Percentiles rank a stretch among this genome's conserved stretches.
These are phyloP conservation scores for Tuber borchii DNA, from an alignment of 495 filamentous ascomycete species.

Conservation along the genomic window DNA sequence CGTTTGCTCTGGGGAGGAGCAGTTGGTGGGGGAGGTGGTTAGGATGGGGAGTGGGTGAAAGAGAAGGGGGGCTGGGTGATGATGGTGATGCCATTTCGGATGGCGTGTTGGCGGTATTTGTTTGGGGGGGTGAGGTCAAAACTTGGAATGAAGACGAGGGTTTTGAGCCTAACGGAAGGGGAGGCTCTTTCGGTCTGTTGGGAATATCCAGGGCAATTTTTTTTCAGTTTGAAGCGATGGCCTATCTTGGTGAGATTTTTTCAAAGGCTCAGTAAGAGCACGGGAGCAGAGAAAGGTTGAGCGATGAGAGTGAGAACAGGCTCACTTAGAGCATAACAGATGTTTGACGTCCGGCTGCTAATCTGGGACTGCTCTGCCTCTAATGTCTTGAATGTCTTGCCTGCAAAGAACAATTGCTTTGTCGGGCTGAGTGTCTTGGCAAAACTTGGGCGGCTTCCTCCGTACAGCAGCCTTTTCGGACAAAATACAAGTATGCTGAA, in stretches of 20 bases:
- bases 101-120: constrained; percentile 11
- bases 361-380: background rate
- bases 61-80: constrained; percentile 34
- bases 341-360: background rate
- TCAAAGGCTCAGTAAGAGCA: background rate
- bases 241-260: constrained; percentile 11
- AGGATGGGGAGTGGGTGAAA: constrained; percentile 30
- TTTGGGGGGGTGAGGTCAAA: constrained; percentile 15
- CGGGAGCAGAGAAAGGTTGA: constrained; percentile 1
- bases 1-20: constrained; percentile 64
- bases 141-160: constrained; percentile 38
- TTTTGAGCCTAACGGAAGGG: constrained; percentile 43
- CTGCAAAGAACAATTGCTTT: background rate
- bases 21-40: constrained; percentile 22
- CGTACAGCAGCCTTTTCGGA: too few relatives aligned
- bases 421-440: background rate
- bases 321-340: background rate
- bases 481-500: background rate
- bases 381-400: too few relatives aligned
- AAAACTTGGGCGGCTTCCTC: too few relatives aligned
- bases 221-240: constrained; percentile 17
- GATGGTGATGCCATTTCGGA: constrained; percentile 38
- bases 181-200: background rate
- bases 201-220: constrained; percentile 10
- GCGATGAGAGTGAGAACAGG: background rate